Evolutionary conservation across 176 grass and related monocot species (phyloP).

Genomic region (Tillandsia leiboldiana): DNA sequence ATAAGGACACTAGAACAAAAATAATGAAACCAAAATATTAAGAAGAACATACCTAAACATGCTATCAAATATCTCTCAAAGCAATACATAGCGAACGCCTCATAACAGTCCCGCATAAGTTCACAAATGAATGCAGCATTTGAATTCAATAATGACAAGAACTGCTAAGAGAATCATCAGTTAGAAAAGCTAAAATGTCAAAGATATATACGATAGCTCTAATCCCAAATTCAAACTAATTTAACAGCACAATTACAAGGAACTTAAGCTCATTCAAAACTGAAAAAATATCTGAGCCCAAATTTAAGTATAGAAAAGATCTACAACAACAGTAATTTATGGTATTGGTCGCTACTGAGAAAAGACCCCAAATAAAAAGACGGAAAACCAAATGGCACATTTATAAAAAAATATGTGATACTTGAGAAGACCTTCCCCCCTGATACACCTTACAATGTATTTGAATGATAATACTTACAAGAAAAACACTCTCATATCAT

Average conservation of each 20-base stretch:
- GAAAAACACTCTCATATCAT: too few species aligned
- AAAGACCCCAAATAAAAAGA: not conserved
- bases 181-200: not conserved
- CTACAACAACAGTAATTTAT: not conserved
- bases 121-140: constrained; percentile 87
- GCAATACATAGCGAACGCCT: constrained; percentile 99
- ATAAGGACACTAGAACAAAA: not conserved
- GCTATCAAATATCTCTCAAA: constrained; percentile 99
- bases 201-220: not conserved
- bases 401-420: not conserved
- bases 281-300: not conserved
- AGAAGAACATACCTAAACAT: constrained; percentile 69
- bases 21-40: not conserved
- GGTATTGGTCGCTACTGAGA: not conserved
- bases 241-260: not conserved
- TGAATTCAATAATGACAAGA: constrained; percentile 70
- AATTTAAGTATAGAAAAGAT: not conserved
- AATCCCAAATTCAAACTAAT: not conserved
- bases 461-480: too few species aligned
- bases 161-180: constrained; percentile 42
- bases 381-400: not conserved
- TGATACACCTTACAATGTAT: too few species aligned
- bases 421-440: not conserved
- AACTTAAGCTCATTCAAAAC: not conserved
- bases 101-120: constrained; percentile 90